A percentile compares a stretch with the other conserved stretches of the same genome.
Conservation (phyloP, 2,329 filamentous ascomycete species). For the Thermoascus crustaceus region DNA sequence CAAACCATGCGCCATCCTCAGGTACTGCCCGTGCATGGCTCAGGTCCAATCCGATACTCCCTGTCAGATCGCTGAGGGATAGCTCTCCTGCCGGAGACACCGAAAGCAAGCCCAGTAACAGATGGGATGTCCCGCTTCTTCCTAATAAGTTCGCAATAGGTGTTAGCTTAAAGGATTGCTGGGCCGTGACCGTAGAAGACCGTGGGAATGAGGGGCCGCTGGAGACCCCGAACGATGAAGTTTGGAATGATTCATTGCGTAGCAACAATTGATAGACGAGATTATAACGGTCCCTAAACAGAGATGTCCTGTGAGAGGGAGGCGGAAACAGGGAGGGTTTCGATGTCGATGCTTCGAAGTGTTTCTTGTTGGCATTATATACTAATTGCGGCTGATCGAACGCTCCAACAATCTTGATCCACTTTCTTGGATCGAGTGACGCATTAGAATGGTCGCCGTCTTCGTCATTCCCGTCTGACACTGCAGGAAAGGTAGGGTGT, state of each 20-base stretch:
- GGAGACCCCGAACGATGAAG: slow-evolving; percentile 61
- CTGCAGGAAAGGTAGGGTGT: slow-evolving; percentile 10
- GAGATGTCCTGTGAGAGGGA: slow-evolving; percentile 69
- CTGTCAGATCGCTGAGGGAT: slow-evolving; percentile 77
- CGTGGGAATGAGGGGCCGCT: slow-evolving; percentile 48
- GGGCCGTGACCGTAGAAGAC: slow-evolving; percentile 47
- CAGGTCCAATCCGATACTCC: slow-evolving; percentile 77
- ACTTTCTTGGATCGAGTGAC: slow-evolving; percentile 64
- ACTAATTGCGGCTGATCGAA: slow-evolving; percentile 65
- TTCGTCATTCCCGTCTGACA: slow-evolving; percentile 43
- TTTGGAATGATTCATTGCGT: slow-evolving; percentile 87
- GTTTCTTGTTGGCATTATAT: slow-evolving; percentile 60
- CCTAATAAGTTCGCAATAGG: slow-evolving; percentile 70
- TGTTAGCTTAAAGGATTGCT: slow-evolving; percentile 76
- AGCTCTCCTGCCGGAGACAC: slow-evolving; percentile 73
- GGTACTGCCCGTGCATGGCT: slow-evolving; percentile 73
- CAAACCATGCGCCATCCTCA: slow-evolving; percentile 82
- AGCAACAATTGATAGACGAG: slow-evolving; percentile 86
- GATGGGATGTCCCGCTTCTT: slow-evolving; percentile 72
- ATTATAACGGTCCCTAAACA: slow-evolving; percentile 87
- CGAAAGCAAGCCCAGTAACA: slow-evolving; percentile 76
- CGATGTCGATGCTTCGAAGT: slow-evolving; percentile 68
- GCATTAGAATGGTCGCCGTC: slow-evolving; percentile 52
- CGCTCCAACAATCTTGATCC: slow-evolving; percentile 75
- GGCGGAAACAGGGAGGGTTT: slow-evolving; percentile 66